Percentiles rank a stretch among this genome's conserved stretches.
Conservation (phyloP, 2,329 filamentous ascomycete species). For the Arthrocladium fulminans region DNA sequence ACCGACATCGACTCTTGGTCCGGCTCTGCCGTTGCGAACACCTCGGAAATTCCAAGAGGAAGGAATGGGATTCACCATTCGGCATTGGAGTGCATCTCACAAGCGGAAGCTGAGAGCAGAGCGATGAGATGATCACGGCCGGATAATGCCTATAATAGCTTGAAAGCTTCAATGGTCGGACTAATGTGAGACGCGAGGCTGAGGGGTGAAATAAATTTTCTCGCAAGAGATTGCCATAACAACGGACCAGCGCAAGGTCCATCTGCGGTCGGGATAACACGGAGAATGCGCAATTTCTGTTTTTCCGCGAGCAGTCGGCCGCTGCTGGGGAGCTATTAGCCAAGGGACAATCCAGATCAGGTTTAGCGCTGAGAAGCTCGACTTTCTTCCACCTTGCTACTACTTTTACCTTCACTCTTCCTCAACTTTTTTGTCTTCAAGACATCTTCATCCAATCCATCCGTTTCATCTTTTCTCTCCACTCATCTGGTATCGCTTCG, state of each 20-base stretch:
- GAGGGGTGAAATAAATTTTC: background rate
- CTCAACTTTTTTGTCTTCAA: slow-evolving; percentile 8
- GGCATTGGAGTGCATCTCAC: too few relatives aligned
- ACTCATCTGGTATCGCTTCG: slow-evolving; percentile 7
- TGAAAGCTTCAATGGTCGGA: background rate
- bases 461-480: slow-evolving; percentile 8
- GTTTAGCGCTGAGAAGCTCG: slow-evolving; percentile 7
- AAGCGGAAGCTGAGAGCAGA: background rate
- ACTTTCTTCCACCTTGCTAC: slow-evolving; percentile 2
- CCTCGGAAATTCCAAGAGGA: background rate
- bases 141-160: background rate
- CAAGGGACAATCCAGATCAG: background rate
- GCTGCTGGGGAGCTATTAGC: background rate
- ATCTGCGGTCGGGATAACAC: background rate
- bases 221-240: slow-evolving; percentile 6
- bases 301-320: background rate
- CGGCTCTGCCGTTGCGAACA: background rate
- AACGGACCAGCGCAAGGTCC: background rate
- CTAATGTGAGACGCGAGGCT: background rate
- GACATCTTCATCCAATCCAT: slow-evolving; percentile 7
- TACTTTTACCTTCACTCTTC: slow-evolving; percentile 9
- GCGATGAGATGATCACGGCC: background rate
- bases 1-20: background rate
- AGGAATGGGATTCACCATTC: background rate
- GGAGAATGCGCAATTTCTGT: background rate